Evolutionary conservation across 192 early-diverging fungal species (phyloP).

Genomic region (Coemansia furcata): DNA sequence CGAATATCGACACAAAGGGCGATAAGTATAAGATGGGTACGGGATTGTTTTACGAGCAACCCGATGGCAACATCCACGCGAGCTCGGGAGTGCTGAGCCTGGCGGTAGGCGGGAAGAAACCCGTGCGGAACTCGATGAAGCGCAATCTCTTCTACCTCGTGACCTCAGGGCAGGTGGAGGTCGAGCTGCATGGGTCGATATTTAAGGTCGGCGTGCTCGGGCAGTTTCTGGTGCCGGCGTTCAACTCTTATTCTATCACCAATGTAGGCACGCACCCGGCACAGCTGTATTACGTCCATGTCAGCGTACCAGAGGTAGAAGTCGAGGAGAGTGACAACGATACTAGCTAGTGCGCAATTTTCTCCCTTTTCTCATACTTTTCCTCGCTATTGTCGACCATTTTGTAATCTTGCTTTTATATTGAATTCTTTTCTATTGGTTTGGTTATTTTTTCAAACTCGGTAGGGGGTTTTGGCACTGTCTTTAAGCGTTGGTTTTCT

Average conservation of each 20-base stretch:
- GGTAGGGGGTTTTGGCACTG: too few relatives aligned
- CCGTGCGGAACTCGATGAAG: slow-evolving; percentile 16
- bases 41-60: slow-evolving; percentile 16
- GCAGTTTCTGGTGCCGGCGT: slow-evolving; percentile 35
- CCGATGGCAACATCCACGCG: slow-evolving; percentile 13
- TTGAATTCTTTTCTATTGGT: not conserved
- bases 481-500: slow-evolving; percentile 37
- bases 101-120: slow-evolving; percentile 36
- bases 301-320: not conserved
- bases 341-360: not conserved
- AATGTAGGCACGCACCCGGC: slow-evolving; percentile 49
- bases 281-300: slow-evolving; percentile 39
- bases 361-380: not conserved
- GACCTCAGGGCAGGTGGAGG: slow-evolving; percentile 40
- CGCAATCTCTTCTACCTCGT: slow-evolving; percentile 33
- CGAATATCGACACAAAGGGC: slow-evolving; percentile 4
- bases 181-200: slow-evolving; percentile 20
- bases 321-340: slow-evolving; percentile 8
- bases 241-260: slow-evolving; percentile 36
- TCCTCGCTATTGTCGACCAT: not conserved
- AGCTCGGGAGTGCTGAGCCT: slow-evolving; percentile 25
- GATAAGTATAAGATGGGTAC: slow-evolving; percentile 30
- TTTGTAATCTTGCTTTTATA: not conserved
- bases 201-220: slow-evolving; percentile 37
- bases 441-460: not conserved